Evolutionary conservation across 2,329 filamentous ascomycete species (phyloP).

Genomic region (Fusarium humuli): DNA sequence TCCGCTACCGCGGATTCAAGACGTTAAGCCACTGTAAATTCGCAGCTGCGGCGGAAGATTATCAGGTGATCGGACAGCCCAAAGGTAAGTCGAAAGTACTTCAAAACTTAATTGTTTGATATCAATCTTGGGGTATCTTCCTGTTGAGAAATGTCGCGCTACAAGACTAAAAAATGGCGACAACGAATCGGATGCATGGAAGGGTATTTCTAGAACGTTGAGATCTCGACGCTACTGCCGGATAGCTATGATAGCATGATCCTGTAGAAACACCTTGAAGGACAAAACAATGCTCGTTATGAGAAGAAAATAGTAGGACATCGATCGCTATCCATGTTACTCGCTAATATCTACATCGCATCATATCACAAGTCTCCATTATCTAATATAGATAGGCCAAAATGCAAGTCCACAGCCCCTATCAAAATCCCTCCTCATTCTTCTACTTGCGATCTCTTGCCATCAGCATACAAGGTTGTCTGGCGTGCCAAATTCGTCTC

Average conservation of each 20-base stretch:
- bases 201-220: slow-evolving; percentile 9
- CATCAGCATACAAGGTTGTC: slow-evolving; percentile 66
- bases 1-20: background rate
- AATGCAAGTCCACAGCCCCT: background rate
- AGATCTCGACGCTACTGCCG: slow-evolving; percentile 9
- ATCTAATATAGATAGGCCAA: slow-evolving; percentile 21
- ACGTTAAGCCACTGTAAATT: slow-evolving; percentile 20
- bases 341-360: slow-evolving; percentile 25
- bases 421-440: slow-evolving; percentile 20
- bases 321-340: slow-evolving; percentile 21
- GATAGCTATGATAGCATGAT: background rate
- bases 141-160: slow-evolving; percentile 7
- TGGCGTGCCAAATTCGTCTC: slow-evolving; percentile 73
- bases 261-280: background rate
- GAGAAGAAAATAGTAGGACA: slow-evolving; percentile 2
- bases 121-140: background rate
- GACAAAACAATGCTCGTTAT: background rate
- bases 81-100: background rate
- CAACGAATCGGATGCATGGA: slow-evolving; percentile 5
- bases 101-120: background rate
- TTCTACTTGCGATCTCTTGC: slow-evolving; percentile 59
- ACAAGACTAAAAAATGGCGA: slow-evolving; percentile 36
- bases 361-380: slow-evolving; percentile 11
- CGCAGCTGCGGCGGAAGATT: background rate
- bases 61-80: slow-evolving; percentile 33